Conservation (phyloP, 2,329 filamentous ascomycete species). For the Sporothrix luriei region DNA sequence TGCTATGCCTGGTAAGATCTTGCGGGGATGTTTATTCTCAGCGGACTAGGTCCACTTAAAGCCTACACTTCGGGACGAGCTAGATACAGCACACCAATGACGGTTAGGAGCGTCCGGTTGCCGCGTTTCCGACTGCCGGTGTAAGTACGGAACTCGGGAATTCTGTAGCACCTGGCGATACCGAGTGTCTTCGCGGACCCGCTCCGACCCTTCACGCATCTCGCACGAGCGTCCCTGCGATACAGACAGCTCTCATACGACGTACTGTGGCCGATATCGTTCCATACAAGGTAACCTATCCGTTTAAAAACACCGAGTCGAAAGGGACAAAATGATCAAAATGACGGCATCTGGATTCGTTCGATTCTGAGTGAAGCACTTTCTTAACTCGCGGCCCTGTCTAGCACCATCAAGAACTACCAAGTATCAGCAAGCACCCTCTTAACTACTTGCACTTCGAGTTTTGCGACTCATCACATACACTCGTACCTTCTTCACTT, state of each 20-base stretch:
- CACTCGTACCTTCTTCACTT: neutral
- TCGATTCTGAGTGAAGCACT: neutral
- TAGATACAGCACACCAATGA: neutral
- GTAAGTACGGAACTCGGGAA: constrained; percentile 6
- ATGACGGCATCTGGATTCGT: neutral
- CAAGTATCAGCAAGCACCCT: neutral
- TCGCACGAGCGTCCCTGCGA: neutral
- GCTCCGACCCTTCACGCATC: neutral
- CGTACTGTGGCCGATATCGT: neutral
- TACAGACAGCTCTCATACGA: neutral
- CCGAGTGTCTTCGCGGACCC: neutral
- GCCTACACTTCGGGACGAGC: neutral
- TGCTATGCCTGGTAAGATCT: neutral
- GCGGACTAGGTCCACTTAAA: neutral
- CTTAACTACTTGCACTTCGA: too few relatives aligned
- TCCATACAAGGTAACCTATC: neutral
- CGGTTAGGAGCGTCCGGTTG: neutral
- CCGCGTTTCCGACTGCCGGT: constrained; percentile 15
- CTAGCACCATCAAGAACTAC: too few relatives aligned
- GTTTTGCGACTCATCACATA: too few relatives aligned
- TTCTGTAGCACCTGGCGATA: neutral
- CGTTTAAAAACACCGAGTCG: constrained; percentile 3
- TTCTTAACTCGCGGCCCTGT: neutral
- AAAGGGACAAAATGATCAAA: neutral
- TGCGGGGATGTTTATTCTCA: neutral